These are phyloP conservation scores for Saccharomyces paradoxus DNA, from an alignment of 805 yeast genomes.

Conservation along the genomic window DNA sequence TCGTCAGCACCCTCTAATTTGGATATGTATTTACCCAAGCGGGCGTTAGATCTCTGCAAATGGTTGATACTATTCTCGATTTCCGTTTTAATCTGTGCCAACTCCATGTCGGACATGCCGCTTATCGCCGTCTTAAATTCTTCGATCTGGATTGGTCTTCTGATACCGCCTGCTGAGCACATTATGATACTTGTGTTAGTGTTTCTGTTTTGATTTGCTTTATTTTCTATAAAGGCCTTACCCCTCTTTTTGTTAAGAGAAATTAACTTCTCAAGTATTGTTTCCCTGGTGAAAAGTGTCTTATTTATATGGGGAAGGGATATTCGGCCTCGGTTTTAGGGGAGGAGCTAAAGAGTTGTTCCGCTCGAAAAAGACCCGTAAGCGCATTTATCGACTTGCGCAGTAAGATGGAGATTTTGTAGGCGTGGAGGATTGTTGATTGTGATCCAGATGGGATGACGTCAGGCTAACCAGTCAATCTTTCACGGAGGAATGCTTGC, in stretches of 20 bases:
- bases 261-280: background rate
- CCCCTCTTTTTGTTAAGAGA: background rate
- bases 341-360: background rate
- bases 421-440: background rate
- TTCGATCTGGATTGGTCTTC: constrained; percentile 34
- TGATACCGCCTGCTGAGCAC: constrained; percentile 26
- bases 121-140: constrained; percentile 48
- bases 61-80: constrained; percentile 39
- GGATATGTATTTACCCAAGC: constrained; percentile 38
- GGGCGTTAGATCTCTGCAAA: constrained; percentile 43
- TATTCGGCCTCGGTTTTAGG: background rate
- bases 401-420: background rate
- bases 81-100: constrained; percentile 28
- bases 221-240: background rate
- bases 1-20: constrained; percentile 22
- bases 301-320: background rate
- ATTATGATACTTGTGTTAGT: constrained; percentile 4
- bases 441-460: background rate
- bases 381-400: background rate
- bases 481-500: background rate
- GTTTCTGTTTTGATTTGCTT: background rate
- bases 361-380: background rate
- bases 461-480: background rate
- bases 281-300: background rate
- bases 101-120: constrained; percentile 42